phyloP scores from a whole-genome alignment of 2,329 filamentous ascomycete species.

The Dryadomyces quercivorus region DNA sequence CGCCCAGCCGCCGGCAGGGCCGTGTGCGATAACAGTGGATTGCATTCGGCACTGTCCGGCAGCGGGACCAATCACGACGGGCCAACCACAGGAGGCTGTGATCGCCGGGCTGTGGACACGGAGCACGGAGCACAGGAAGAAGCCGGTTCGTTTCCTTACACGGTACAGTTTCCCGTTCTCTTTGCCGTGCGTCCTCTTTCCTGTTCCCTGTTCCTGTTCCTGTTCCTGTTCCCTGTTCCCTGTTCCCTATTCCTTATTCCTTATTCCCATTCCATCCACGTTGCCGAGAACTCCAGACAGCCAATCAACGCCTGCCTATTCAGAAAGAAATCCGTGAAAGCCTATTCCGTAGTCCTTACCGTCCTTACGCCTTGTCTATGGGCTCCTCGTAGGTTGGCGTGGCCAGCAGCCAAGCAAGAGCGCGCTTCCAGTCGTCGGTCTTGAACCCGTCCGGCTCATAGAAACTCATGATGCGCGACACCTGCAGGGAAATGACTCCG shows the following conservation, averaged over 20 bases:
- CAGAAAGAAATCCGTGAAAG: too few species aligned
- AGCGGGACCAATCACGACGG: too few species aligned
- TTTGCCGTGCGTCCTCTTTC: neutral
- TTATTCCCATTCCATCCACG: neutral
- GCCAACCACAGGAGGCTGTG: too few species aligned
- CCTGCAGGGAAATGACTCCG: neutral
- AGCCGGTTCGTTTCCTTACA: neutral
- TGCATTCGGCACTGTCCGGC: neutral
- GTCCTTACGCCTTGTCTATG: too few species aligned
- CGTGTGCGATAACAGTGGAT: neutral
- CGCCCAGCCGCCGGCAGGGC: too few species aligned
- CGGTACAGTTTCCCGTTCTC: neutral
- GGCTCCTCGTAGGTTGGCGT: neutral
- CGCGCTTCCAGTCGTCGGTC: neutral
- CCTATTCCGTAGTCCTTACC: too few species aligned
- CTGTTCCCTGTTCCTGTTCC: neutral
- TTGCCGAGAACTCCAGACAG: too few species aligned
- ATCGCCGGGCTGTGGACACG: too few species aligned
- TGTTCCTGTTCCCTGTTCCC: neutral
- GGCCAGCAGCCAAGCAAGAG: neutral
- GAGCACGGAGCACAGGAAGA: too few species aligned
- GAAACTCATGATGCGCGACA: neutral
- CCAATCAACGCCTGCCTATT: too few species aligned
- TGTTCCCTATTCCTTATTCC: neutral
- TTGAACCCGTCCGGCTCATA: neutral